Conservation (phyloP, 2,329 filamentous ascomycete species). For the Stemphylium lycopersici region DNA sequence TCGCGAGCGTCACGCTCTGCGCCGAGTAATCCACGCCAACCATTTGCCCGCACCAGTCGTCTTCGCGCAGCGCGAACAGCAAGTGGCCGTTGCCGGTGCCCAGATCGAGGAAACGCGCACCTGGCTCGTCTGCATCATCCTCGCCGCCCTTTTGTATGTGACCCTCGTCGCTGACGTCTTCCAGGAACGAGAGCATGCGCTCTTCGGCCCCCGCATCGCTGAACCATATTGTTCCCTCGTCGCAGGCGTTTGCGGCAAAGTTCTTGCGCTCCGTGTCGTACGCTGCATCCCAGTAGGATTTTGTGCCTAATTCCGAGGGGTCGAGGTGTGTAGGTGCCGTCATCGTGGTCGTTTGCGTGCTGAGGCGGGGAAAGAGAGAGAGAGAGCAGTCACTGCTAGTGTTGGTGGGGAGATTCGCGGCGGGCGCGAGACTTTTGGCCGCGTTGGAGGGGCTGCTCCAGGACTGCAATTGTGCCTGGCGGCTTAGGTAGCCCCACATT, state of each 20-base stretch:
- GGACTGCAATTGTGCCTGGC: too few relatives aligned
- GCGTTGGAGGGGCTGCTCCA: slow-evolving; percentile 3
- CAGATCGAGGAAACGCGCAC: slow-evolving; percentile 73
- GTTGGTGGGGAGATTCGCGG: background rate
- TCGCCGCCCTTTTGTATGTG: slow-evolving; percentile 52
- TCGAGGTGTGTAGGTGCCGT: slow-evolving; percentile 59
- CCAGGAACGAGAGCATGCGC: slow-evolving; percentile 72
- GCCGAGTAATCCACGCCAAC: slow-evolving; percentile 88
- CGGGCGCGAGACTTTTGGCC: background rate
- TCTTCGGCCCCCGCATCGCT: slow-evolving; percentile 87
- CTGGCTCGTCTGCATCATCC: slow-evolving; percentile 12
- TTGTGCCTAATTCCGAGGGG: slow-evolving; percentile 83
- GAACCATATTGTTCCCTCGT: slow-evolving; percentile 95
- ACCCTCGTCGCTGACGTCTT: slow-evolving; percentile 58
- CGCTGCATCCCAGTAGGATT: slow-evolving; percentile 68
- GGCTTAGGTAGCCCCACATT: too few relatives aligned
- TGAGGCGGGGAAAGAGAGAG: too few relatives aligned
- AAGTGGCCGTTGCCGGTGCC: slow-evolving; percentile 95
- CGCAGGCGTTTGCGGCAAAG: slow-evolving; percentile 71
- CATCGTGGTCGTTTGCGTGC: slow-evolving; percentile 12
- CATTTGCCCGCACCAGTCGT: slow-evolving; percentile 71
- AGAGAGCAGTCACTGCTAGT: background rate
- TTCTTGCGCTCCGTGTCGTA: slow-evolving; percentile 76
- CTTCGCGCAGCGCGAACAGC: slow-evolving; percentile 77
- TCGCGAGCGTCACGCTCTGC: slow-evolving; percentile 75